Evolutionary conservation across 352 stramenopile species (phyloP).

Genomic region (Phytopythium litorale): DNA sequence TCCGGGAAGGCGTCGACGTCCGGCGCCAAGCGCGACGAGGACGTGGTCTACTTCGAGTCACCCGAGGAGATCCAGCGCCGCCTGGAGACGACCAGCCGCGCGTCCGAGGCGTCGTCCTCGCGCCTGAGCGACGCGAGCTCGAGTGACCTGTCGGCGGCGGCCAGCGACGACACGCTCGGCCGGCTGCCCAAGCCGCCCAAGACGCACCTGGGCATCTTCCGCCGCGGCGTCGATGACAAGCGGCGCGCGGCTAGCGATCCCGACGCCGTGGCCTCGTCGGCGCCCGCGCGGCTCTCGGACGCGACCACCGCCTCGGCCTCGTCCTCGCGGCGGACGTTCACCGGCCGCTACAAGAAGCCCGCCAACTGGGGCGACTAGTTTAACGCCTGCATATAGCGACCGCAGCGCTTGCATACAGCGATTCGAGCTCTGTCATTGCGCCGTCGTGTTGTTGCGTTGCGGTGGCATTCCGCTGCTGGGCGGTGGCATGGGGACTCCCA

Average conservation of each 20-base stretch:
- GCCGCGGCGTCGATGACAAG: slow-evolving; percentile 28
- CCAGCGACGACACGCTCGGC: slow-evolving; percentile 24
- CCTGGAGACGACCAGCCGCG: slow-evolving; percentile 20
- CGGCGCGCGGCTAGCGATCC: slow-evolving; percentile 27
- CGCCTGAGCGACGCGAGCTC: slow-evolving; percentile 49
- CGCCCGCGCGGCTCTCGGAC: slow-evolving; percentile 32
- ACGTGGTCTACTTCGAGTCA: slow-evolving; percentile 52
- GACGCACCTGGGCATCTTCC: slow-evolving; percentile 31
- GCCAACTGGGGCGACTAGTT: slow-evolving; percentile 64
- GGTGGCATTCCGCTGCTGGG: too few relatives aligned
- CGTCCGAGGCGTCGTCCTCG: slow-evolving; percentile 42
- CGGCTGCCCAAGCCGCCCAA: slow-evolving; percentile 24
- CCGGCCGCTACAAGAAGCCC: slow-evolving; percentile 70
- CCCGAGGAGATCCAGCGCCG: slow-evolving; percentile 28
- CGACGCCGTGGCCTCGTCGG: slow-evolving; percentile 21
- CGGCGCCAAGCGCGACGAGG: slow-evolving; percentile 11
- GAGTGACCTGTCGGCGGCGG: slow-evolving; percentile 39
- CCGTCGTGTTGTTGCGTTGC: not conserved
- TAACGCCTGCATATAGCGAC: not conserved
- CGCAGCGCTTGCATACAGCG: not conserved
- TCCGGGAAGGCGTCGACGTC: slow-evolving; percentile 2
- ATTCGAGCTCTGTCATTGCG: not conserved
- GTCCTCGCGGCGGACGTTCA: slow-evolving; percentile 45
- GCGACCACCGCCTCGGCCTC: slow-evolving; percentile 10
- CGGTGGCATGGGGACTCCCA: too few relatives aligned